phyloP scores from a whole-genome alignment of 2,329 filamentous ascomycete genomes.

The Trichoderma citrinoviride region DNA sequence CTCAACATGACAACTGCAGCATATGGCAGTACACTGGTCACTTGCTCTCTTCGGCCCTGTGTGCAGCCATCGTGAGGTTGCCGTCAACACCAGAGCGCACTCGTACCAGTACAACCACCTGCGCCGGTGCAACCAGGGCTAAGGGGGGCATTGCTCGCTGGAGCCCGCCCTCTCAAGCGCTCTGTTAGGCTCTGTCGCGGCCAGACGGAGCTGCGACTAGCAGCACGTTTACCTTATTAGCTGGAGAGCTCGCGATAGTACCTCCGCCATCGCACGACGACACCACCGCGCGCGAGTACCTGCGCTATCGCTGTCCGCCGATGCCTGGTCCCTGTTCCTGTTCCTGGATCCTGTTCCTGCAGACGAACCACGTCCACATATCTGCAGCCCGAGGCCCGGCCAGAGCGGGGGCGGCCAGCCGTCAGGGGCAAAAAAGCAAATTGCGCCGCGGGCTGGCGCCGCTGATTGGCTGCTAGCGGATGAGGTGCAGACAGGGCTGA shows the following conservation, averaged over 20 bases:
- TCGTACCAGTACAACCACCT: background rate
- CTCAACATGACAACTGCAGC: background rate
- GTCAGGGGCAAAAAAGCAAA: conserved; percentile 23
- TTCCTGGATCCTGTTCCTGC: conserved; percentile 1
- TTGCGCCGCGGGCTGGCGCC: conserved; percentile 11
- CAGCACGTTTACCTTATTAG: too few species aligned
- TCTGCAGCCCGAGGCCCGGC: background rate
- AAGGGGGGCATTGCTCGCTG: background rate
- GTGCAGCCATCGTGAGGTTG: conserved; percentile 8
- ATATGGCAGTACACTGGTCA: background rate
- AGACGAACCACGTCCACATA: conserved; percentile 6
- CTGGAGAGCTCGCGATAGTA: background rate
- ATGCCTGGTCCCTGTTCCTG: background rate
- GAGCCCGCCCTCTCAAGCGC: background rate
- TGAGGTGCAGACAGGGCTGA: conserved; percentile 18
- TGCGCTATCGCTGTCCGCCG: background rate
- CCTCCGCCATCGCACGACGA: background rate
- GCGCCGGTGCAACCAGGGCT: background rate
- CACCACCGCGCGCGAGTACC: background rate
- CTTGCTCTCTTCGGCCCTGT: too few species aligned
- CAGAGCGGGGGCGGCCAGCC: conserved; percentile 1
- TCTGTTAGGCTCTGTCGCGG: too few species aligned
- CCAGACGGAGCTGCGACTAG: too few species aligned
- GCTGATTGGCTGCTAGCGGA: conserved; percentile 19
- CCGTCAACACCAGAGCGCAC: background rate